Evolutionary conservation across 352 stramenopile genomes (phyloP), one percentile per base, ranked within the genome.

Genomic region (Globisporangium acanthophoron): DNA sequence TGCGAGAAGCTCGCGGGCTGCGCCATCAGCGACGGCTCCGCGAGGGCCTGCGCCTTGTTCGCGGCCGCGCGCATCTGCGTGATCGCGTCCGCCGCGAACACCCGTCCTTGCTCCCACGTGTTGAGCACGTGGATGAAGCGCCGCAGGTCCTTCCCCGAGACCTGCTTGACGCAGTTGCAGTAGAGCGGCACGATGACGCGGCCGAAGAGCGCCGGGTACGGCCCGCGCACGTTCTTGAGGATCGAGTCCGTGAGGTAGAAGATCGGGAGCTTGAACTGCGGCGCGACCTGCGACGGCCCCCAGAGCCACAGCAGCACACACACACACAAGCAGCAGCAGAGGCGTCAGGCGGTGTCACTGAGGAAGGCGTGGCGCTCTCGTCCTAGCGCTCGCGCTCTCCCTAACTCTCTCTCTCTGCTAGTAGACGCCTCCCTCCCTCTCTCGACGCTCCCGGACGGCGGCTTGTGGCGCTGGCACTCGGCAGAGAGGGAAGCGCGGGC

Each of bases 221-320:
- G 77, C 0, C 83, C 85, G 13, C 76, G 65, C 8, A 95, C 79
- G 56, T 96, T 96, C 74, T 94, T 95, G 39, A 96, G 70, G 59
- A 96, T 96, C 13, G 87, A 96, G 63, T 96, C 87, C 11, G 85
- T 95, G 21, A 96, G 65, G 66, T 96, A 96, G 60, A 95, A 91
- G 57, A 94, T 92, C 24, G 87, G 82, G n/a, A 96, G 69, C 66
- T 94, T 94, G 71, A 81, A 94, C 45, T 90, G 83, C 3, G 85
- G 76, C 13, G 76, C 70, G 1, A 84, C 84, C 79, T 92, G 57
- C 31, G 16, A 49, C 12, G 67, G 54, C 20, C 64, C 39, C 61
- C 53, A 61, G 16, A 40, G 64, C 2, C 67, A 51, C 4, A 69
- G 41, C 20, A 15, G 8, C 35, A 41, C 35, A 15, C 35, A 41